Evolutionary conservation across 148 eudicot genomes (phyloP), one percentile per base, ranked within the genome.

Genomic region (Dysphania ambrosioides): DNA sequence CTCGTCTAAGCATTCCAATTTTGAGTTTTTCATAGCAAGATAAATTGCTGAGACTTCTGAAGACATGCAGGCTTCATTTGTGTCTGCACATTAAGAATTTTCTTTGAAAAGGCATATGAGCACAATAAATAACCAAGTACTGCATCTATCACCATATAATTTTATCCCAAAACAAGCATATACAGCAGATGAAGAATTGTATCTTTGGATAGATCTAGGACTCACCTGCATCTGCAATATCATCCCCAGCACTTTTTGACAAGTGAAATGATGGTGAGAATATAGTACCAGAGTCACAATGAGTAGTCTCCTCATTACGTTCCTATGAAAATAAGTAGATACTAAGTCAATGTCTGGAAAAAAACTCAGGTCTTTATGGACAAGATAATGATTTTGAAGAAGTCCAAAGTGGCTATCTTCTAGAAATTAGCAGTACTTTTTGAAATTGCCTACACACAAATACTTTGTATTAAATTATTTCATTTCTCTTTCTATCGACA

Each of bases 181-280:
- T 27, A 41, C 40, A 69, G 64, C 59, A 32, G 35, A 51, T 66
- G 57, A 19, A 59, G 26, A 63, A 47, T 47, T 2, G 53, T 21
- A 47, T 47, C 18, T 16, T 47, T 47, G 53, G 21, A 47, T 47
- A 47, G 16, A 47, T 47, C 21, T 47, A 76, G 64, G 56, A 81
- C 70, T 57, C 77, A 94, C 97, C 99, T 78, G 75, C 81, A 76
- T 75, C 80, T 19, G 74, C 75, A 77, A 70, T 68, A 68, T 91
- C 92, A 77, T 83, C 93, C 79, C 79, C 97, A 38, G 21, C 79
- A 77, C 74, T 77, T 82, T 84, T 85, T 18, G 96, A 80, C 74
- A 77, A 78, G 73, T 92, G 98, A 82, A 92, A 95, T 59, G 86
- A 42, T 24, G 98, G 98, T 67, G 98, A 95, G 81, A 95, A 95